Percentiles rank a stretch among this genome's conserved stretches.
These are phyloP conservation scores for Colletotrichum sp. DNA, from an alignment of 2,329 filamentous ascomycete genomes.

Conservation along the genomic window DNA sequence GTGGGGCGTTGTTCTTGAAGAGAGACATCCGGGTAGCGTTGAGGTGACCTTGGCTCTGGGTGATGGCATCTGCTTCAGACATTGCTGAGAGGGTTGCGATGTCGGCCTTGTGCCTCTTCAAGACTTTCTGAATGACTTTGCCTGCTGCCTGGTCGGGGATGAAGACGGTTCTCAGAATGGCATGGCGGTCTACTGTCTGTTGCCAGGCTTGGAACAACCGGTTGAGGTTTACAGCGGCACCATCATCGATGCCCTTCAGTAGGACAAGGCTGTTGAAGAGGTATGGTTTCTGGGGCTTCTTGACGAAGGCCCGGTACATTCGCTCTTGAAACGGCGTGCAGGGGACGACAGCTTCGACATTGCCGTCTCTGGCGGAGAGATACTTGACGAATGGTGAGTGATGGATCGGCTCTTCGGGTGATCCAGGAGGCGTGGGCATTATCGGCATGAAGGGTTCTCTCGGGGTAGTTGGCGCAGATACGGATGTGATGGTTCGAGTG, in stretches of 20 bases:
- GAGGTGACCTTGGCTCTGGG: neutral
- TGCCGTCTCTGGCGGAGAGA: neutral
- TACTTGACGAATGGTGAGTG: neutral
- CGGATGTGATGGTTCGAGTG: neutral
- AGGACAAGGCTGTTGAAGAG: conserved; percentile 50
- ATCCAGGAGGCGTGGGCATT: neutral
- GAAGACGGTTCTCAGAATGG: conserved; percentile 70
- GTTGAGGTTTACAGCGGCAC: conserved; percentile 36
- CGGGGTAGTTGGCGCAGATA: neutral
- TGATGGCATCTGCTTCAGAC: neutral
- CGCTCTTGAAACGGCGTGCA: conserved; percentile 61
- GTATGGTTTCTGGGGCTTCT: neutral
- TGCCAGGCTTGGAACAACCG: conserved; percentile 55
- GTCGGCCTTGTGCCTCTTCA: conserved; percentile 34
- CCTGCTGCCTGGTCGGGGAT: conserved; percentile 40
- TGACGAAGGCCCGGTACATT: conserved; percentile 46
- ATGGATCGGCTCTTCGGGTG: neutral
- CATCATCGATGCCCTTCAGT: neutral
- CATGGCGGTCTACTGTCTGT: conserved; percentile 62
- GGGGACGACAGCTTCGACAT: conserved; percentile 34
- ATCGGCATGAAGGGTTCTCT: neutral
- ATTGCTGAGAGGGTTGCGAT: neutral
- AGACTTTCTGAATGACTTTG: conserved; percentile 28
- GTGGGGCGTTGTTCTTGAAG: neutral
- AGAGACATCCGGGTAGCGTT: neutral